Evolutionary conservation across 2,329 filamentous ascomycete species (phyloP), one percentile per base, ranked within the genome.

Genomic region (Aspergillus sp.): DNA sequence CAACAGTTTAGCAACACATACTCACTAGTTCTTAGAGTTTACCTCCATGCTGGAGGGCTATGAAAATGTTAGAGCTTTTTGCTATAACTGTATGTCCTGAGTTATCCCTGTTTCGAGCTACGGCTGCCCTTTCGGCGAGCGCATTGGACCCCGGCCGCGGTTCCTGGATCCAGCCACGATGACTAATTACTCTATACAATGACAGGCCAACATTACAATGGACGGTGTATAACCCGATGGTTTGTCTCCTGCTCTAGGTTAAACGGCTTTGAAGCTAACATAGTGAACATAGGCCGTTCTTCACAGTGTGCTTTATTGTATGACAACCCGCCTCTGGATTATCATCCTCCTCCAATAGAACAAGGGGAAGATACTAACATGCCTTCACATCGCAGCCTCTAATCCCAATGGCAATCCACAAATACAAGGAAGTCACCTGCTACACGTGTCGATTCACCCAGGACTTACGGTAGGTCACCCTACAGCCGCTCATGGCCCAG

Each of bases 301-400:
- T 79, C 55, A 79, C 77, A 20, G 59, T 79, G 45, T 79, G 77
- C 68, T 79, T 77, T 49, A 61, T 79, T 60, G 73, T 74, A 68
- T 62, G 72, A n/a, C 26, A 9, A 9, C 38, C 41, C 18, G 30
- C 24, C 22, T 41, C 39, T 30, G 26, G 15, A 13, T 17, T 17
- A 56, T 8, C n/a, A 15, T 11, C 30, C 26, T 20, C 9, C 26
- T 30, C 26, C 26, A 30, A 11, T 4, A 30, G 26, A 11, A n/a
- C 9, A 55, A 18, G 4, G 7, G 42, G 36, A 57, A 30, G 41
- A 55, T 15, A 59, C 57, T 65, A 30, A 56, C 49, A 15, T 9
- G 5, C 26, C n/a, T 32, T 36, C 18, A n/a, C 17, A 15, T 18
- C n/a, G 38, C 48, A 77, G 74, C 75, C 75, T 38, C 52, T 72